phyloP scores from a whole-genome alignment of 495 filamentous ascomycete species.

The Talaromyces proteolyticus region DNA sequence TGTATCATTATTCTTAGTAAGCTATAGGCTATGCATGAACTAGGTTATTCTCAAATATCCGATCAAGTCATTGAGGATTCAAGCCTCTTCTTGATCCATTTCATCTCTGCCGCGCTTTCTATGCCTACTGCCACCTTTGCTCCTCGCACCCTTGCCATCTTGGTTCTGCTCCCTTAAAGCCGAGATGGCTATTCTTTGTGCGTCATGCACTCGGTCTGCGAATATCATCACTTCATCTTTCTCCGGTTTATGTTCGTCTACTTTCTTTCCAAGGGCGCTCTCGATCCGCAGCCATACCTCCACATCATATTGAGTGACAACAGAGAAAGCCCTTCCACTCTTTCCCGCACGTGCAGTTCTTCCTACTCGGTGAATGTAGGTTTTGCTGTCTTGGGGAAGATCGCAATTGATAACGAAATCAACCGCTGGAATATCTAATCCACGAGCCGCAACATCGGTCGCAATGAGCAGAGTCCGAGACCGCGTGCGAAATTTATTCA shows the following conservation, averaged over 20 bases:
- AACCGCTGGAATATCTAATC: constrained; percentile 90
- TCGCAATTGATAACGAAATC: constrained; percentile 88
- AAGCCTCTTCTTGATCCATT: constrained; percentile 84
- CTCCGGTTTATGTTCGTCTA: constrained; percentile 56
- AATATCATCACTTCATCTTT: constrained; percentile 90
- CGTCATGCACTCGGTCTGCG: constrained; percentile 71
- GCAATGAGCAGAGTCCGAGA: constrained; percentile 80
- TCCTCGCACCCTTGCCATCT: constrained; percentile 31
- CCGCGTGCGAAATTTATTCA: constrained; percentile 79
- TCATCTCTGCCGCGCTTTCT: constrained; percentile 58
- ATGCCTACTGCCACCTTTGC: no score
- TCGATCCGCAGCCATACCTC: constrained; percentile 86
- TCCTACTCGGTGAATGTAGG: constrained; percentile 92
- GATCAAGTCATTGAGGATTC: no score
- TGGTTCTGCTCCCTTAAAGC: constrained; percentile 85
- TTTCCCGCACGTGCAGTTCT: constrained; percentile 89
- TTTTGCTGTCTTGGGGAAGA: constrained; percentile 76
- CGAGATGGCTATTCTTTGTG: constrained; percentile 71
- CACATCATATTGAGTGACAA: constrained; percentile 89
- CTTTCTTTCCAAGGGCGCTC: constrained; percentile 69
- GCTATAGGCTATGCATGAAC: no score
- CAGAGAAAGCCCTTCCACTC: constrained; percentile 70
- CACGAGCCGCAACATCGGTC: constrained; percentile 90
- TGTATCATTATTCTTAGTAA: no score
- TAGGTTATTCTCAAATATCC: no score